These are phyloP conservation scores for Marvania coccoides DNA, from an alignment of 139 green algal genomes.

Conservation along the genomic window DNA sequence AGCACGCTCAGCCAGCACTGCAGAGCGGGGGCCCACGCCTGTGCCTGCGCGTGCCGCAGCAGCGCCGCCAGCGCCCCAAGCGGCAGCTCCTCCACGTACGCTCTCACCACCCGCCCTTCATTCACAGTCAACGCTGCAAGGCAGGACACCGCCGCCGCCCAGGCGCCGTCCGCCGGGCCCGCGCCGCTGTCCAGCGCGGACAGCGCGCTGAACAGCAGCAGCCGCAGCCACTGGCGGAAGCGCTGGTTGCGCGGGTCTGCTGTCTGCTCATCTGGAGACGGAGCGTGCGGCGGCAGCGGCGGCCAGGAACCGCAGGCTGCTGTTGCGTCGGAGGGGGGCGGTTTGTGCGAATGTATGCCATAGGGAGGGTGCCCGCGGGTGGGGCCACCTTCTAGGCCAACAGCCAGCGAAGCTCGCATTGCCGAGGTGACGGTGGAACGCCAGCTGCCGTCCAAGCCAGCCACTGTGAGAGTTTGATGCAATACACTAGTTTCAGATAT, in stretches of 20 bases:
- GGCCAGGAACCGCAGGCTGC: not conserved
- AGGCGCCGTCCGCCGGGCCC: constrained; percentile 33
- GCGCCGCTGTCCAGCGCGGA: constrained; percentile 30
- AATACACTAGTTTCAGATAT: no score
- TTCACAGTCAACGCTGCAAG: constrained; percentile 47
- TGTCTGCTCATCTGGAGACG: not conserved
- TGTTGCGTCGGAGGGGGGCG: no score
- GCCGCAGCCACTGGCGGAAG: constrained; percentile 55
- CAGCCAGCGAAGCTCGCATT: constrained; percentile 9
- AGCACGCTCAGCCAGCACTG: constrained; percentile 30
- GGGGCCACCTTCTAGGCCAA: not conserved
- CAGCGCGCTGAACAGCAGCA: constrained; percentile 57
- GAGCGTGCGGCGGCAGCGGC: not conserved
- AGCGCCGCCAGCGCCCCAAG: constrained; percentile 37
- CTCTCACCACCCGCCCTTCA: constrained; percentile 37
- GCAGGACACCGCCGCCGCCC: constrained; percentile 52
- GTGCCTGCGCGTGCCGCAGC: constrained; percentile 32
- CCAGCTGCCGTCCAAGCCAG: not conserved
- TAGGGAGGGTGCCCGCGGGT: no score
- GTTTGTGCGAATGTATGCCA: not conserved
- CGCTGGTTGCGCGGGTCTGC: constrained; percentile 8
- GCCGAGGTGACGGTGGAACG: constrained; percentile 15
- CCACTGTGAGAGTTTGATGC: no score
- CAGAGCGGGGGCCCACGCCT: constrained; percentile 33
- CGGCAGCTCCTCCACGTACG: constrained; percentile 34